A percentile compares a stretch with the other conserved stretches of the same genome.
Evolutionary conservation across 148 eudicot genomes (phyloP).

Genomic region (Chenopodium berlandieri): DNA sequence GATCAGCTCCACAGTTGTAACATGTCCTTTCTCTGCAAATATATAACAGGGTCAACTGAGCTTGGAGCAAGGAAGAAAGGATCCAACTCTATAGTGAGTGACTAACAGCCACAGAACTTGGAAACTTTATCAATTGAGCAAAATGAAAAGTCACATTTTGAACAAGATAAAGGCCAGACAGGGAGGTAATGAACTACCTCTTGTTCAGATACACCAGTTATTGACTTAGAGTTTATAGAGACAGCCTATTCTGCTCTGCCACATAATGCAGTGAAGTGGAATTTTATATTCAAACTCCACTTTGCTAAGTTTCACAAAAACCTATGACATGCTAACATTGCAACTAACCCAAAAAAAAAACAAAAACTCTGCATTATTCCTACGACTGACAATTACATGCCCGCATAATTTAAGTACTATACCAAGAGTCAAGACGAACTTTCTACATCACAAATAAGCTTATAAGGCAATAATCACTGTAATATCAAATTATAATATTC

Average conservation of each 20-base stretch:
- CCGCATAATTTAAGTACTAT: too few relatives aligned
- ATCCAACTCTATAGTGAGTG: neutral
- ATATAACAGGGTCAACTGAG: neutral
- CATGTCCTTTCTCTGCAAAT: constrained; percentile 54
- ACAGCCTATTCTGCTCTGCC: neutral
- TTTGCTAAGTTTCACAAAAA: neutral
- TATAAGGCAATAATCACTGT: neutral
- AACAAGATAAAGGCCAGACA: neutral
- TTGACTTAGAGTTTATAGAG: neutral
- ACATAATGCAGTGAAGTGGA: neutral
- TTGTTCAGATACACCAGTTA: neutral
- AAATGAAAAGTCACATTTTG: neutral
- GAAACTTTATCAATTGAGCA: neutral
- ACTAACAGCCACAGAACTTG: neutral
- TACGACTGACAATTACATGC: neutral
- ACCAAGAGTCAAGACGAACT: neutral
- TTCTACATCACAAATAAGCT: neutral
- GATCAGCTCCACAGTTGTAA: constrained; percentile 57
- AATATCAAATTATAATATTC: neutral
- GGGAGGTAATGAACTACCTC: neutral
- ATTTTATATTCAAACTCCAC: neutral
- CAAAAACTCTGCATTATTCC: neutral
- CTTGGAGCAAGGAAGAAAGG: neutral
- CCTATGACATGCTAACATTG: too few relatives aligned
- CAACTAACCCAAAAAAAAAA: neutral